Conservation (phyloP, 2,329 filamentous ascomycete species). For the Xylariaceae sp. region DNA sequence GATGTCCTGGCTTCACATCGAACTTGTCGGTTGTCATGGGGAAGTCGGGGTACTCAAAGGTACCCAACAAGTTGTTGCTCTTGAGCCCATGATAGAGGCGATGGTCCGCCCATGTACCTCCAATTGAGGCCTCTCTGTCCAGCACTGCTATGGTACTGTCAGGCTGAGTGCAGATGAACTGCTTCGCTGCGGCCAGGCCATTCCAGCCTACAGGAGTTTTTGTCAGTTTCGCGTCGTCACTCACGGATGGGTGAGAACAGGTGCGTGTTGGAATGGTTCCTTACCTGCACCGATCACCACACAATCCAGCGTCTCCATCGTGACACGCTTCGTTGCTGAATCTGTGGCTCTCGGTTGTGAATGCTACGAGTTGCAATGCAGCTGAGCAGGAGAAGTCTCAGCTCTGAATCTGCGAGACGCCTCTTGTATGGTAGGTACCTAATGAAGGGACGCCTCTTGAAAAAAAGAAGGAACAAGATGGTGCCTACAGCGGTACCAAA, state of each 20-base stretch:
- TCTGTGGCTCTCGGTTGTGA: no score
- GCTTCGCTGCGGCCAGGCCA: neutral
- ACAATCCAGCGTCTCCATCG: neutral
- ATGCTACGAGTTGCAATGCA: no score
- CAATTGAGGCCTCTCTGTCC: slow-evolving; percentile 9
- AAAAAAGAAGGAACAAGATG: no score
- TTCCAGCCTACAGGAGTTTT: neutral
- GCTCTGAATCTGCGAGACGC: no score
- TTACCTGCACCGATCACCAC: neutral
- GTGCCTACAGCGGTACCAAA: no score
- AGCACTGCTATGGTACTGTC: neutral
- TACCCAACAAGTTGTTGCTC: slow-evolving; percentile 16
- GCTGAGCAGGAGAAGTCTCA: no score
- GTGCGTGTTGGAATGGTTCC: neutral
- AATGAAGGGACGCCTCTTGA: no score
- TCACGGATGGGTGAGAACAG: neutral
- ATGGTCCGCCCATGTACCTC: slow-evolving; percentile 14
- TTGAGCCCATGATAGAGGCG: slow-evolving; percentile 13
- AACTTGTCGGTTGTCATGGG: slow-evolving; percentile 9
- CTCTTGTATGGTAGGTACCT: no score
- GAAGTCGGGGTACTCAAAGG: slow-evolving; percentile 15
- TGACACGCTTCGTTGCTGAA: no score
- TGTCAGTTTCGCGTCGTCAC: neutral
- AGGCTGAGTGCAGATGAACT: neutral
- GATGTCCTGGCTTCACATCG: slow-evolving; percentile 7